Evolutionary conservation across 148 eudicot species (phyloP).

Genomic region (Heliamphora exappendiculata): DNA sequence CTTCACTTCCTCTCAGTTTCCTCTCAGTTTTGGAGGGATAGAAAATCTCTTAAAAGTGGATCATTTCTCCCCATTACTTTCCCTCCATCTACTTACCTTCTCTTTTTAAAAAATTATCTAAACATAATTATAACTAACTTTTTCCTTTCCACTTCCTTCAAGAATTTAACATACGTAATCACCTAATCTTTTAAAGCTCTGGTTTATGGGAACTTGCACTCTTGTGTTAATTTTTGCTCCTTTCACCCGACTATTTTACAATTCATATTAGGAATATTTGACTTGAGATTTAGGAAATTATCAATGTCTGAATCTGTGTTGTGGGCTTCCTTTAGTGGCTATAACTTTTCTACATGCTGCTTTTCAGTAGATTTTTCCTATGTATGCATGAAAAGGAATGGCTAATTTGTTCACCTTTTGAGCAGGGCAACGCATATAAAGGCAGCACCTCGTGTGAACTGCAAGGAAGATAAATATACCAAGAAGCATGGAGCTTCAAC

Average conservation of each 20-base stretch:
- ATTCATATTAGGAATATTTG: background rate
- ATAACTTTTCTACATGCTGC: background rate
- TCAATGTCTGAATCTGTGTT: background rate
- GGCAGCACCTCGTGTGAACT: slow-evolving; percentile 32
- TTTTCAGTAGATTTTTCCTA: background rate
- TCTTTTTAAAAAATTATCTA: no score
- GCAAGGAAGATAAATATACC: slow-evolving; percentile 45
- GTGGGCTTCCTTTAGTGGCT: background rate
- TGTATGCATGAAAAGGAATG: background rate
- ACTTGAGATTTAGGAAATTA: background rate
- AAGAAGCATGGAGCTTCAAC: slow-evolving; percentile 21
- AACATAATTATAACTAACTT: no score
- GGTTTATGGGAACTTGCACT: background rate
- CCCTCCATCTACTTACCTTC: no score
- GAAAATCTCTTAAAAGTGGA: no score
- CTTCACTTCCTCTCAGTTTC: no score
- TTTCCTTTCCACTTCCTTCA: no score
- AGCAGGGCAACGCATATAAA: slow-evolving; percentile 88
- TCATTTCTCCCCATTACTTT: no score
- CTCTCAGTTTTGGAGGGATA: no score
- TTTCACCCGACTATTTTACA: background rate
- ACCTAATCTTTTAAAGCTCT: background rate
- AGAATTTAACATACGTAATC: background rate
- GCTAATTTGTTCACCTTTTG: slow-evolving; percentile 9
- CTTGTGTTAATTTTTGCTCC: background rate